Evolutionary conservation across 2,329 filamentous ascomycete genomes (phyloP).

Genomic region (Colletotrichum ledebouriae): DNA sequence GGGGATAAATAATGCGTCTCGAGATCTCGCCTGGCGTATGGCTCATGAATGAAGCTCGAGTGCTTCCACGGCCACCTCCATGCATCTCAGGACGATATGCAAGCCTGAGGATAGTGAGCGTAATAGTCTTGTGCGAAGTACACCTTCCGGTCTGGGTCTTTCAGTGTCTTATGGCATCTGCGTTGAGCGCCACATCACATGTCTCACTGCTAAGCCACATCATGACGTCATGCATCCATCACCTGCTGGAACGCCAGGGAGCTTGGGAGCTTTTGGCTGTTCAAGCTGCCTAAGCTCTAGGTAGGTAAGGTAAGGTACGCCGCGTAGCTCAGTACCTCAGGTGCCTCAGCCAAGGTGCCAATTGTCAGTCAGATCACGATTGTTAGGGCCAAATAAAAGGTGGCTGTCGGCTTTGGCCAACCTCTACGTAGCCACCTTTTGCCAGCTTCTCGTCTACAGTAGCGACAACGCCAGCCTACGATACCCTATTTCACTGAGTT

Average conservation of each 20-base stretch:
- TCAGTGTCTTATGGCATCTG: too few species aligned
- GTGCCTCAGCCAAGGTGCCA: neutral
- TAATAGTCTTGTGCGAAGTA: too few species aligned
- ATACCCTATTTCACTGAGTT: neutral
- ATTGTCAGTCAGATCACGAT: slow-evolving; percentile 34
- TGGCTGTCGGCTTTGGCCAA: slow-evolving; percentile 8
- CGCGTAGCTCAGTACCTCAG: slow-evolving; percentile 4
- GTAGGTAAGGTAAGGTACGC: too few species aligned
- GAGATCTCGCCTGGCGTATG: too few species aligned
- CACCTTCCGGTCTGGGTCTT: too few species aligned
- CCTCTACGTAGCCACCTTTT: neutral
- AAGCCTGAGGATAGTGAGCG: too few species aligned
- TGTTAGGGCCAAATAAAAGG: slow-evolving; percentile 30
- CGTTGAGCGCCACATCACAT: slow-evolving; percentile 22
- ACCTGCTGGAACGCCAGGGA: slow-evolving; percentile 32
- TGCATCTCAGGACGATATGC: too few species aligned
- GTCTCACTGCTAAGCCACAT: slow-evolving; percentile 17
- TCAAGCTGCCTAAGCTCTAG: slow-evolving; percentile 11
- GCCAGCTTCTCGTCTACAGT: neutral
- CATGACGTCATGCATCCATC: slow-evolving; percentile 40
- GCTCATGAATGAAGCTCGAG: too few species aligned
- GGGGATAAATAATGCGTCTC: too few species aligned
- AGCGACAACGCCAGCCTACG: neutral
- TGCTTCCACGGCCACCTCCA: too few species aligned
- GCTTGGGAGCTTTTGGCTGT: slow-evolving; percentile 37